Percentiles rank a stretch among this genome's conserved stretches.
phyloP scores from a whole-genome alignment of 192 early-diverging fungal species.

The Geranomyces variabilis region DNA sequence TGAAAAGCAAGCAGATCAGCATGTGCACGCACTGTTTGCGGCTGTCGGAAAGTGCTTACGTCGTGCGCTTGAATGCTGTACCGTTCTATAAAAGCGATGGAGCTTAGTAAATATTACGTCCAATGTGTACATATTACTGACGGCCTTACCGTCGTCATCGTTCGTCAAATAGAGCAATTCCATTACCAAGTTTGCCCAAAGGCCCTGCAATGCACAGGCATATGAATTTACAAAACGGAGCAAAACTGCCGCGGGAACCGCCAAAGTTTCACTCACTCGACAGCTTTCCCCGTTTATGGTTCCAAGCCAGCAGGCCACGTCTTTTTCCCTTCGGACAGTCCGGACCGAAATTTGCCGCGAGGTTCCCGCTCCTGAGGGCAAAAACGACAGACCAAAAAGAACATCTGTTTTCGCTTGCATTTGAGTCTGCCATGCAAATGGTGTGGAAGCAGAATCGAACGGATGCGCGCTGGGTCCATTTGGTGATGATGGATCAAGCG shows the following conservation, averaged over 20 bases:
- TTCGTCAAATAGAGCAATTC: constrained; percentile 55
- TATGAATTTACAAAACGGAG: too few species aligned
- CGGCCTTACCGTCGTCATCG: constrained; percentile 50
- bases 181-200: constrained; percentile 52
- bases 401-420: constrained; percentile 4
- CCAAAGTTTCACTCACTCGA: constrained; percentile 9
- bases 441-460: constrained; percentile 22
- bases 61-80: constrained; percentile 57
- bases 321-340: constrained; percentile 23
- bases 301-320: constrained; percentile 15
- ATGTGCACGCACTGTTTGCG: too few species aligned
- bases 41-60: constrained; percentile 2
- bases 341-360: constrained; percentile 13
- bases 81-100: constrained; percentile 38
- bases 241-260: too few species aligned
- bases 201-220: constrained; percentile 26
- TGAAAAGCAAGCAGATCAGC: not conserved
- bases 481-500: constrained; percentile 31
- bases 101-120: too few species aligned
- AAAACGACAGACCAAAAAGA: constrained; percentile 21
- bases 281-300: constrained; percentile 35
- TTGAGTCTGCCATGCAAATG: constrained; percentile 21
- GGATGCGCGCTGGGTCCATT: not conserved
- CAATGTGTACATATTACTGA: not conserved
- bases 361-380: not conserved